phyloP scores from a whole-genome alignment of 1,284 basidiomycete species.

The Puccinia hordei region DNA sequence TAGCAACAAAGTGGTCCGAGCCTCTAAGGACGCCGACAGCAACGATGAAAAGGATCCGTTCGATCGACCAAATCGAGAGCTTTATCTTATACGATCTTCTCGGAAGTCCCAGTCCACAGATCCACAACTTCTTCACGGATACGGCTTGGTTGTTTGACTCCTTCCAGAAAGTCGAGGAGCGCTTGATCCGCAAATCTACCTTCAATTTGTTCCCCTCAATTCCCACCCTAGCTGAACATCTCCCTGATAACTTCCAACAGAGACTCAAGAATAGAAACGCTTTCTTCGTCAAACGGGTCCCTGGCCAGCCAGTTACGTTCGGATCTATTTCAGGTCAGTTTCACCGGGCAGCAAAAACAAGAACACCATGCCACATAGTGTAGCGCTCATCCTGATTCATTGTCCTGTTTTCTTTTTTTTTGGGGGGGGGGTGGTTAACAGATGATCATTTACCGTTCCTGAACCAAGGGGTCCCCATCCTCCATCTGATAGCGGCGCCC shows the following conservation, averaged over 20 bases:
- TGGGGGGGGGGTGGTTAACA: slow-evolving; percentile 58
- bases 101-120: slow-evolving; percentile 71
- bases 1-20: slow-evolving; percentile 74
- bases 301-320: background rate
- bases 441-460: slow-evolving; percentile 94
- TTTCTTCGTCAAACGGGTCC: slow-evolving; percentile 4
- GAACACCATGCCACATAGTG: too few species aligned
- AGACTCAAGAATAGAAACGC: background rate
- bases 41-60: slow-evolving; percentile 64
- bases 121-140: slow-evolving; percentile 73
- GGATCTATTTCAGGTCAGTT: slow-evolving; percentile 24
- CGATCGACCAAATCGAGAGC: slow-evolving; percentile 78
- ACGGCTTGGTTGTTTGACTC: slow-evolving; percentile 88
- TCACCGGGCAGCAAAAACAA: too few species aligned
- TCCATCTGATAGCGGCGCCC: slow-evolving; percentile 86
- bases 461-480: slow-evolving; percentile 75
- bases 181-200: slow-evolving; percentile 56
- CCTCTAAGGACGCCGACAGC: slow-evolving; percentile 66
- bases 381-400: background rate
- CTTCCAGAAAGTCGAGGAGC: slow-evolving; percentile 69
- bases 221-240: background rate
- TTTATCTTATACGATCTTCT: slow-evolving; percentile 78
- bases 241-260: background rate
- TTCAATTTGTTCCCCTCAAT: slow-evolving; percentile 20
- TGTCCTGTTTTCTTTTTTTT: slow-evolving; percentile 59